Evolutionary conservation across 2,329 filamentous ascomycete genomes (phyloP), one percentile per base, ranked within the genome.

Genomic region (Biscogniauxia sp.): DNA sequence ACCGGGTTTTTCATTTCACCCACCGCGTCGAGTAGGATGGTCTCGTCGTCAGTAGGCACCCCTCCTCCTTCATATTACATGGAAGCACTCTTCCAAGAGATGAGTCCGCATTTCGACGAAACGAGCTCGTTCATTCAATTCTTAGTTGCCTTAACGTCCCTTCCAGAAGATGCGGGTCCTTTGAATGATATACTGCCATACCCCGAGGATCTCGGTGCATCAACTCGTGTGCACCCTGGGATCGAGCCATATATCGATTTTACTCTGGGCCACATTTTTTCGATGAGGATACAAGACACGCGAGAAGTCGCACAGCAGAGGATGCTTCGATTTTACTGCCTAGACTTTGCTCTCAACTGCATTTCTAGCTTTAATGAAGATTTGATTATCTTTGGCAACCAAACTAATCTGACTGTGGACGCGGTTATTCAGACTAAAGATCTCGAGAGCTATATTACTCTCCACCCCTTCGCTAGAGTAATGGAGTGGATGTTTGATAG

Each of bases 401-500:
- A 90, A 70, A 90, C 91, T 1, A 89, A 84, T 62, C 81, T 96
- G 28, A 80, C 85, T 25, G 87, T 96, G 17, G 93, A 97, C 72
- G 78, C 84, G 9, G 85, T 90, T 17, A 91, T 96, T 65, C 84
- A 84, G 51, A 84, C 91, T 3, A 89, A 88, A 2, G 90, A 91
- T 59, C 80, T 98, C 4, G 86, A 88, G 55, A 84, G 85, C 5
- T 99, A 99, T 72, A 87, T 95, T 61, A 86, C 88, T 23, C 84
- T 97, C 57, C 96, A 99, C 76, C 94, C 96, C 0, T 99, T 98
- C 71, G 88, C 91, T 2, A 87, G 96, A 61, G 89, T 96, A 17
- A 97, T 98, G 91, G 95, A 99, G 72, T 98, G 95, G 93, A 86
- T 99, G 76, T 97, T 96, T 76, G 97, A 96, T 72, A 92, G 96